Percentiles rank a stretch among this genome's conserved stretches.
These are phyloP conservation scores for Tolypocladium inflatum DNA, from an alignment of 2,329 filamentous ascomycete species.

Conservation along the genomic window DNA sequence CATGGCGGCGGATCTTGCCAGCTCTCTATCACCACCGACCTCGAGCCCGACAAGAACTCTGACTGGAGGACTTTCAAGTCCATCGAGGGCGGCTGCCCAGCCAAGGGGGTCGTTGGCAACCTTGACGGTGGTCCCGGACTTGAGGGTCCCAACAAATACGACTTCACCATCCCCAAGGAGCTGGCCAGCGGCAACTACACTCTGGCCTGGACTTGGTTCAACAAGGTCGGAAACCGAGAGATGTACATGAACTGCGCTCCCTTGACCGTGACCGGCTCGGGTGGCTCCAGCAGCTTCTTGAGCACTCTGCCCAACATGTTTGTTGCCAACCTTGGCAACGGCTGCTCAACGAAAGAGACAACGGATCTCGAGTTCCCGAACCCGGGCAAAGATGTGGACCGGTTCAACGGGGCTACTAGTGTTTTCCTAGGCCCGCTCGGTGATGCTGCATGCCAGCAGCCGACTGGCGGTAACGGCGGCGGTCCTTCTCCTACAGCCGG, in stretches of 20 bases:
- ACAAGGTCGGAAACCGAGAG: slow-evolving; percentile 84
- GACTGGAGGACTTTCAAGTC: slow-evolving; percentile 87
- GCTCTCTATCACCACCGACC: slow-evolving; percentile 73
- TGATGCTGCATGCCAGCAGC: slow-evolving; percentile 3
- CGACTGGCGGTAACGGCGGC: slow-evolving; percentile 12
- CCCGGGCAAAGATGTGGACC: slow-evolving; percentile 47
- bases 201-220: slow-evolving; percentile 92
- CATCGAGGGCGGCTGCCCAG: slow-evolving; percentile 77
- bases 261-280: slow-evolving; percentile 50
- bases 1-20: slow-evolving; percentile 95
- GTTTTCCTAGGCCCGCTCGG: too few species aligned
- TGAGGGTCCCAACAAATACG: slow-evolving; percentile 46
- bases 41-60: slow-evolving; percentile 52
- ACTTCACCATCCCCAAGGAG: slow-evolving; percentile 61
- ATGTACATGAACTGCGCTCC: slow-evolving; percentile 97
- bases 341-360: slow-evolving; percentile 40
- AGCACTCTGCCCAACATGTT: slow-evolving; percentile 62
- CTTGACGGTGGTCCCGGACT: slow-evolving; percentile 35
- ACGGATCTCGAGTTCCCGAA: slow-evolving; percentile 51
- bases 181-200: slow-evolving; percentile 69
- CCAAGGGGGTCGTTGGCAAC: slow-evolving; percentile 48
- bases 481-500: slow-evolving; percentile 5
- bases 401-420: slow-evolving; percentile 12
- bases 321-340: slow-evolving; percentile 51
- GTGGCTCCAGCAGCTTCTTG: slow-evolving; percentile 42